Evolutionary conservation across 2,329 filamentous ascomycete species (phyloP).

Genomic region (Endocalyx cinctus): DNA sequence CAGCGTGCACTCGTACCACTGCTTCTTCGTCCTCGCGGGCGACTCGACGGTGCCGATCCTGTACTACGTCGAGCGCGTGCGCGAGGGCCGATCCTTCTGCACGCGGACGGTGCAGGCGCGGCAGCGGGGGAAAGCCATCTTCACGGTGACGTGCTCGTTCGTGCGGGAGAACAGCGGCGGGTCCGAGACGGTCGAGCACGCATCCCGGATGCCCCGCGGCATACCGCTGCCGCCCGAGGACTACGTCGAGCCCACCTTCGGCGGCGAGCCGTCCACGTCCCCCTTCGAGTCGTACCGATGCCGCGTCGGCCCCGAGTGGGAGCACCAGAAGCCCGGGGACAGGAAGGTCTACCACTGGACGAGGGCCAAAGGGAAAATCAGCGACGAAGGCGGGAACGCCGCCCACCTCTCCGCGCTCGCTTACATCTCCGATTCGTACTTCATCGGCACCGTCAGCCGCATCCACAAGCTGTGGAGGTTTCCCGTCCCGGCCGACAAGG

Average conservation of each 20-base stretch:
- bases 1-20: slow-evolving; percentile 92
- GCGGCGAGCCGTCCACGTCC: slow-evolving; percentile 34
- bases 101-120: slow-evolving; percentile 95
- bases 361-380: slow-evolving; percentile 69
- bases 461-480: slow-evolving; percentile 79
- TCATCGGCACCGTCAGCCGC: slow-evolving; percentile 82
- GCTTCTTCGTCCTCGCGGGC: slow-evolving; percentile 94
- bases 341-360: slow-evolving; percentile 71
- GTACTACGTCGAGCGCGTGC: slow-evolving; percentile 91
- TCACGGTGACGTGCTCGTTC: slow-evolving; percentile 92
- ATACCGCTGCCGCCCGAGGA: slow-evolving; percentile 35
- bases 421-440: slow-evolving; percentile 90
- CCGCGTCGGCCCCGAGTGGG: slow-evolving; percentile 12
- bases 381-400: slow-evolving; percentile 65
- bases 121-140: slow-evolving; percentile 84
- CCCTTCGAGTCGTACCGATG: slow-evolving; percentile 42
- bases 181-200: slow-evolving; percentile 56
- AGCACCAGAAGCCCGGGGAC: slow-evolving; percentile 49
- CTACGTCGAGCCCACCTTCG: slow-evolving; percentile 35
- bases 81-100: slow-evolving; percentile 83
- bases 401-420: slow-evolving; percentile 85
- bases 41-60: slow-evolving; percentile 80
- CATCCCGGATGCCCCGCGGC: slow-evolving; percentile 50
- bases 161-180: slow-evolving; percentile 59
- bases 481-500: slow-evolving; percentile 48